Conservation (phyloP, 441 rosid genomes). For the Populus hybrid region DNA sequence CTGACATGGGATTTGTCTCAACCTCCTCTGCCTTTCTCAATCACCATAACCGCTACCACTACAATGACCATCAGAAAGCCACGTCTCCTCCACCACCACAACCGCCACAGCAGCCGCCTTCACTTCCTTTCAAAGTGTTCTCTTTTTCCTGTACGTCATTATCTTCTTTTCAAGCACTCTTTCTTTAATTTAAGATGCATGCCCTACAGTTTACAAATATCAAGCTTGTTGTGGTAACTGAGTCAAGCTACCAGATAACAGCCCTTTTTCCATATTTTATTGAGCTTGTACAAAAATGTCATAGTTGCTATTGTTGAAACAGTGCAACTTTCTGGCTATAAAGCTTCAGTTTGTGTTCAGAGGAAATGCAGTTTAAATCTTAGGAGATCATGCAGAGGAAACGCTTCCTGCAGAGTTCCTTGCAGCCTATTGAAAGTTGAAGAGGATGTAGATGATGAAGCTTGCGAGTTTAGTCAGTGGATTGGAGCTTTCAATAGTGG, state of each 20-base stretch:
- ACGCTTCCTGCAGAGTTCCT: constrained; percentile 17
- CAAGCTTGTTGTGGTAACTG: background rate
- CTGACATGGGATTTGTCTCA: constrained; percentile 9
- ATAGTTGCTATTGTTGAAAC: background rate
- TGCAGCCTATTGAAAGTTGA: constrained; percentile 42
- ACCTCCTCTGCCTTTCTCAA: constrained; percentile 16
- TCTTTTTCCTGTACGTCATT: constrained; percentile 17
- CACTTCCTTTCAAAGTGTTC: constrained; percentile 12
- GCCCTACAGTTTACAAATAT: background rate
- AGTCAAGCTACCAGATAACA: background rate
- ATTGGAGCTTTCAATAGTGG: constrained; percentile 55
- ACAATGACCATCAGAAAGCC: background rate
- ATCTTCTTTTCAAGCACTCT: background rate
- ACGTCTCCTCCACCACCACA: background rate
- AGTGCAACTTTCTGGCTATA: constrained; percentile 31
- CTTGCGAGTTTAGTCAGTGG: constrained; percentile 74
- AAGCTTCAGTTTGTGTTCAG: constrained; percentile 58
- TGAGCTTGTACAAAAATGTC: background rate
- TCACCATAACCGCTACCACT: background rate
- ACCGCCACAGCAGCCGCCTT: constrained; percentile 1
- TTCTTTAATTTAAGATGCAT: background rate
- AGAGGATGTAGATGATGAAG: constrained; percentile 51
- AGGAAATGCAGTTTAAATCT: constrained; percentile 29
- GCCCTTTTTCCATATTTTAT: no score
- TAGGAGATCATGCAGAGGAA: constrained; percentile 20